Conservation (phyloP, 345 rosid species). For the Conringia planisiliqua region DNA sequence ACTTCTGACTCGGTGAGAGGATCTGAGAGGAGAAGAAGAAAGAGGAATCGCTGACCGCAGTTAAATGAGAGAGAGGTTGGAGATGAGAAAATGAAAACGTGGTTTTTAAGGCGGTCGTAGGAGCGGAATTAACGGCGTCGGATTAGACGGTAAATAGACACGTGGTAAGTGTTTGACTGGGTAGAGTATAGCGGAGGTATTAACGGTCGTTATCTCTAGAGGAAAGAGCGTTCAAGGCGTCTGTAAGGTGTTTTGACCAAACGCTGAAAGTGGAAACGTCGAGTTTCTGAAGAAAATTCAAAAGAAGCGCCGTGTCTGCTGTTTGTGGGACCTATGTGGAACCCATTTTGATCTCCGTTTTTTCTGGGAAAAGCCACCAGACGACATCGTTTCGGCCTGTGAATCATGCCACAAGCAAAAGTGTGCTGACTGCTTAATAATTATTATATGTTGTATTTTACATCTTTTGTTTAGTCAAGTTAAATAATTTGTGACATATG, state of each 20-base stretch:
- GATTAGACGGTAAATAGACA: constrained; percentile 19
- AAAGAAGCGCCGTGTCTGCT: constrained; percentile 33
- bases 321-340: constrained; percentile 19
- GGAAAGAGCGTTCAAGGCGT: constrained; percentile 21
- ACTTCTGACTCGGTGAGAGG: not conserved
- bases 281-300: constrained; percentile 19
- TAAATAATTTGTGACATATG: not conserved
- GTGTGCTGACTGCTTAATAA: constrained; percentile 16
- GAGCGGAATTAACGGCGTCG: constrained; percentile 27
- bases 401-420: constrained; percentile 9
- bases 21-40: constrained; percentile 4
- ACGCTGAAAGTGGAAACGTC: constrained; percentile 17
- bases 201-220: constrained; percentile 20
- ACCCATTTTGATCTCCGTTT: constrained; percentile 30
- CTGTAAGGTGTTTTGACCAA: constrained; percentile 4
- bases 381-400: constrained; percentile 7
- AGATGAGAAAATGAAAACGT: constrained; percentile 20
- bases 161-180: constrained; percentile 30
- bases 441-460: not conserved
- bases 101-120: constrained; percentile 12
- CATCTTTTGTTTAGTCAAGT: not conserved
- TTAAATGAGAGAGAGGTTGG: not conserved
- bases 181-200: constrained; percentile 8
- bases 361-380: constrained; percentile 14
- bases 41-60: constrained; percentile 13